Base-by-base conservation (phyloP, 2,329 filamentous ascomycete species). In the Ceratocystiopsis minuta region DNA sequence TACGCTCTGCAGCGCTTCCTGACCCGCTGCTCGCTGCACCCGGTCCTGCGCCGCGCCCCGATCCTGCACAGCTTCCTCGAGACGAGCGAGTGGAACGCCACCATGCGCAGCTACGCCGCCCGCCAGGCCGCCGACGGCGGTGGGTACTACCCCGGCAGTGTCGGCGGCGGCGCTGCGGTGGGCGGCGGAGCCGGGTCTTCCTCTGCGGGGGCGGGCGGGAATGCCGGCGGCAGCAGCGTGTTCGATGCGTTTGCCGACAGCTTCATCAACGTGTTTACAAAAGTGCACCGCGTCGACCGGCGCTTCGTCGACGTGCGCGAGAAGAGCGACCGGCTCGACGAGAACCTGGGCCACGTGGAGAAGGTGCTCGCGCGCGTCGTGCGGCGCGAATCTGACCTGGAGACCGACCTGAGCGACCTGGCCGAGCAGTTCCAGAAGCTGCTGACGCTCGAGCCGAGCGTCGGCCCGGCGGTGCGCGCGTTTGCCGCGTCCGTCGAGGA, bases 161-260 rank as follows among this genome's bases (percentile, higher is more conserved):
- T 60, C 20, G 68, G 69, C 51, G 54, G 61, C 51, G 54, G 60
- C 13, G 67, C 68, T 18, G 68, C 69, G 11, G 78, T 83, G 6
- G 40, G 57, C 54, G 34, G 60, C 62, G 7, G 56, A 56, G 54
- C 70, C 49, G 52, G n/a, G n/a, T n/a, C n/a, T n/a, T n/a, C n/a
- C n/a, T n/a, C n/a, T n/a, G 67, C 49, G 55, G 61, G 52, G 58
- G 62, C 13, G 79, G 35, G 33, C 28, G 37, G 16, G 16, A 34
- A 34, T 32, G 43, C 40, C 24, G 44, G 40, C 12, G 43, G 39
- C 28, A 42, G 47, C 47, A 44, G 47, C 34, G 84, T 96, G 36
- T 90, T 98, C 52, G 90, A 98, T 56, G 87, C 83, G 53, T 85
- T 96, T 55, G 85, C 90, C 35, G 90, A 98, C 58, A 92, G 82